Conservation (phyloP, 345 rosid species). For the Aquilaria sinensis region DNA sequence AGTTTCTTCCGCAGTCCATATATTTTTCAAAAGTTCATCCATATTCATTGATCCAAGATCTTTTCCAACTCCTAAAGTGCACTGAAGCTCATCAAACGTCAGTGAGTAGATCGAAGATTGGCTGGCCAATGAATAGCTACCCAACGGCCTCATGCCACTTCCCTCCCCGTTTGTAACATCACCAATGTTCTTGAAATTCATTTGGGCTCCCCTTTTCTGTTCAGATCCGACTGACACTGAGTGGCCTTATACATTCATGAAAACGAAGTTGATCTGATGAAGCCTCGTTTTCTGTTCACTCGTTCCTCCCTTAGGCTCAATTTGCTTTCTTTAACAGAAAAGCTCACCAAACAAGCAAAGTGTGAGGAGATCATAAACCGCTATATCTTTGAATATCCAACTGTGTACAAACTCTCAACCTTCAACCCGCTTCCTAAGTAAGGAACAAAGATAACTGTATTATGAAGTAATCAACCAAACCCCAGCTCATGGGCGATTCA, state of each 20-base stretch:
- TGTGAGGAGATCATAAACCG: conserved; percentile 8
- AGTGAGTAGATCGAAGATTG: conserved; percentile 75
- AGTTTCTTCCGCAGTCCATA: conserved; percentile 89
- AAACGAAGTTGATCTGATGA: conserved; percentile 12
- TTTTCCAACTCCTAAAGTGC: conserved; percentile 60
- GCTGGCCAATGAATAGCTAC: conserved; percentile 42
- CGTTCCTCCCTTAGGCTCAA: not conserved
- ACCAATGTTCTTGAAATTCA: conserved; percentile 61
- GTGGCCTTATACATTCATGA: conserved; percentile 11
- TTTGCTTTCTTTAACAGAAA: conserved; percentile 11
- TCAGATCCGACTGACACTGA: conserved; percentile 11
- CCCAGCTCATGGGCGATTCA: not conserved
- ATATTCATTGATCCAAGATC: conserved; percentile 98
- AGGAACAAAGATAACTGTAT: not conserved
- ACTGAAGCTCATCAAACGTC: conserved; percentile 88
- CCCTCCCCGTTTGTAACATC: conserved; percentile 38
- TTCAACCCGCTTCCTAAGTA: conserved; percentile 1
- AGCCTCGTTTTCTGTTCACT: conserved; percentile 3
- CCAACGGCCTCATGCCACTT: conserved; percentile 27
- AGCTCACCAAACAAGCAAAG: conserved; percentile 17
- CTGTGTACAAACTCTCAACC: not conserved
- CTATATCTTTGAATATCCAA: conserved; percentile 1
- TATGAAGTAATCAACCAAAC: not conserved
- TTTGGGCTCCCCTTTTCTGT: conserved; percentile 49
- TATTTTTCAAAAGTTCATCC: conserved; percentile 85